phyloP scores from a whole-genome alignment of 164 flowering plant species.

The Brasenia schreberi region DNA sequence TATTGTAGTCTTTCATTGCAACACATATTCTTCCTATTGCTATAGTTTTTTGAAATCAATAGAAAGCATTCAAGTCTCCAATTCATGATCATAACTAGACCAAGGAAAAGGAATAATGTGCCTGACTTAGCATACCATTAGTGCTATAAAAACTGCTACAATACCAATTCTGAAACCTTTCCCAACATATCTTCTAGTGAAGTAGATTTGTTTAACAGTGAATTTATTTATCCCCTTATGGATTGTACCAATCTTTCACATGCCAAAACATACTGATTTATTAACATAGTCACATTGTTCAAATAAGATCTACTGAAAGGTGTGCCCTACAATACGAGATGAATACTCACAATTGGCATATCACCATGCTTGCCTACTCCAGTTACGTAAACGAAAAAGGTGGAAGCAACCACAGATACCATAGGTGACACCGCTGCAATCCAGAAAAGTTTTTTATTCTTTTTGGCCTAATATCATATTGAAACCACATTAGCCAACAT shows the following conservation, averaged over 20 bases:
- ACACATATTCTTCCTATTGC: constrained; percentile 93
- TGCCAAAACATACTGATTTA: background rate
- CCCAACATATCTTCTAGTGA: constrained; percentile 36
- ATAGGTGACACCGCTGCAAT: constrained; percentile 16
- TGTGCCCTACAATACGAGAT: too few species aligned
- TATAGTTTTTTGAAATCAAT: constrained; percentile 53
- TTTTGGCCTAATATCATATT: constrained; percentile 50
- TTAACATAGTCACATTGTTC: constrained; percentile 4
- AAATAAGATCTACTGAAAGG: too few species aligned
- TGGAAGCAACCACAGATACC: constrained; percentile 56
- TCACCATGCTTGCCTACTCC: constrained; percentile 75
- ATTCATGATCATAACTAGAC: too few species aligned
- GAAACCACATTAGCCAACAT: too few species aligned
- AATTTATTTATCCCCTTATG: constrained; percentile 63
- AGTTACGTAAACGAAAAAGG: constrained; percentile 65
- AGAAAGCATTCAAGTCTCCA: constrained; percentile 4
- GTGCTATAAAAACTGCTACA: constrained; percentile 72
- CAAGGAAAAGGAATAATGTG: constrained; percentile 8
- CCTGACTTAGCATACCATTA: constrained; percentile 41
- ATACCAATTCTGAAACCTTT: constrained; percentile 70
- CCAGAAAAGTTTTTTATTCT: constrained; percentile 81
- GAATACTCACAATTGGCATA: constrained; percentile 47
- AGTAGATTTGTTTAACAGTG: constrained; percentile 47
- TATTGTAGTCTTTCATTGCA: constrained; percentile 64
- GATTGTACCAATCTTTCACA: constrained; percentile 52